These are phyloP conservation scores for Xylogone sp. DNA, from an alignment of 2,329 filamentous ascomycete species.

Conservation along the genomic window DNA sequence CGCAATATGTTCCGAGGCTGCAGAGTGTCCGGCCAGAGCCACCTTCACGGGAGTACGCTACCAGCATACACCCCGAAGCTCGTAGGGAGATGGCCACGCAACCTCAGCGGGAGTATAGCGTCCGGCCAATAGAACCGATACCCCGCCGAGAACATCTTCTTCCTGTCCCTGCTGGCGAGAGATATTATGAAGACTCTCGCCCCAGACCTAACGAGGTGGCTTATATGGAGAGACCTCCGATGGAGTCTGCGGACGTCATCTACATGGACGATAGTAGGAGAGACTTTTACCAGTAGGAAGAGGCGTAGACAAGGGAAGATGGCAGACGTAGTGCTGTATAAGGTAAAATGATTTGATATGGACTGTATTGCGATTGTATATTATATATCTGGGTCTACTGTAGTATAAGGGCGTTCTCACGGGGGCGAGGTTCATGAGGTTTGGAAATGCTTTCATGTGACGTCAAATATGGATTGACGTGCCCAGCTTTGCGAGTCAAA, in stretches of 20 bases:
- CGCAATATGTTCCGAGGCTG: constrained; percentile 38
- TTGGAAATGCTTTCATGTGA: too few species aligned
- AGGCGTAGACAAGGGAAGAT: neutral
- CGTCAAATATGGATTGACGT: too few species aligned
- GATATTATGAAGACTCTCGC: constrained; percentile 21
- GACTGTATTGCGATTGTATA: neutral
- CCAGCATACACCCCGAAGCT: constrained; percentile 33
- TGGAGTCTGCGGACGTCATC: constrained; percentile 25
- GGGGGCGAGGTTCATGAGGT: too few species aligned
- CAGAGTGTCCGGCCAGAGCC: constrained; percentile 39
- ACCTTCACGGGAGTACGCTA: constrained; percentile 32
- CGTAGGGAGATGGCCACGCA: constrained; percentile 19
- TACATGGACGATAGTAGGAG: constrained; percentile 26
- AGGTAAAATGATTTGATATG: neutral
- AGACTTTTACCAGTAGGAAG: constrained; percentile 25
- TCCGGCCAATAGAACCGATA: constrained; percentile 20
- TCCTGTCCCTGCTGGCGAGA: constrained; percentile 13
- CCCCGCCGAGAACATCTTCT: constrained; percentile 18
- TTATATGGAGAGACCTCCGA: constrained; percentile 23
- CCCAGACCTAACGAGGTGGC: constrained; percentile 18
- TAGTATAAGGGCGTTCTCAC: too few species aligned
- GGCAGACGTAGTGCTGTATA: neutral
- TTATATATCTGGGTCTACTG: too few species aligned
- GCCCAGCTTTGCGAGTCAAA: too few species aligned
- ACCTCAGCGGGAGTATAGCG: constrained; percentile 24